Base-by-base conservation (phyloP, 257 asterid species). In the Scutellaria minor region DNA sequence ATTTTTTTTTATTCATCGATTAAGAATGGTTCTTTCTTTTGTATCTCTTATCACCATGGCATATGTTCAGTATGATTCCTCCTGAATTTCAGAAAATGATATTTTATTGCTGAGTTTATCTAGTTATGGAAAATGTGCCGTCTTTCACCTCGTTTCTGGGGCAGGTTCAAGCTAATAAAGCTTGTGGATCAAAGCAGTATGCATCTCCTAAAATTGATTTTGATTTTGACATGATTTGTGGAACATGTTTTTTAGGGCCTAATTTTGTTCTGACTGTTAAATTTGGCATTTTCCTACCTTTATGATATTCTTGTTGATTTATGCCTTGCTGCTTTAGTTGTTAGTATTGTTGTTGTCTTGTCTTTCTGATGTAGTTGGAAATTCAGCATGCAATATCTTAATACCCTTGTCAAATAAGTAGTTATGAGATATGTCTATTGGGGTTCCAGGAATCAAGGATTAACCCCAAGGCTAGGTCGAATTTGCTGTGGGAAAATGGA, bases 371-470 rank as follows among this genome's bases (percentile, higher is more conserved):
- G 37, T 37, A 18, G 22, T 41, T 62, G 62, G 51, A 12, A 14
- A 42, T 41, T 22, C 8, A 11, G 7, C 15, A 8, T 22, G 22
- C 37, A 5, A 37, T 46, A 12, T 40, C 15, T 47, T 45, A 2
- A 41, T 37, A 37, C 73, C 46, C 11, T 7, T 64, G 37, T 14
- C 6, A 13, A 20, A 20, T 22, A 9, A 44, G 54, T 11, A 53
- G 39, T 27, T 55, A 41, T 74, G 41, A 73, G 39, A 48, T 54
- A 37, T 70, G 13, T 68, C 62, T 77, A 72, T 70, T 64, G 78
- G 65, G 41, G 57, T 71, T 79, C 3, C 80, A 88, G 96, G 86
- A 87, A 72, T 58, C 88, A 69, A 63, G 86, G 89, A 64, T 73
- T 78, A 18, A 41, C 70, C 72, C 68, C 70, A 9, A 76, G 80